Evolutionary conservation across 2,329 filamentous ascomycete species (phyloP), one percentile per base, ranked within the genome.

Genomic region (Emergomyces africanus): DNA sequence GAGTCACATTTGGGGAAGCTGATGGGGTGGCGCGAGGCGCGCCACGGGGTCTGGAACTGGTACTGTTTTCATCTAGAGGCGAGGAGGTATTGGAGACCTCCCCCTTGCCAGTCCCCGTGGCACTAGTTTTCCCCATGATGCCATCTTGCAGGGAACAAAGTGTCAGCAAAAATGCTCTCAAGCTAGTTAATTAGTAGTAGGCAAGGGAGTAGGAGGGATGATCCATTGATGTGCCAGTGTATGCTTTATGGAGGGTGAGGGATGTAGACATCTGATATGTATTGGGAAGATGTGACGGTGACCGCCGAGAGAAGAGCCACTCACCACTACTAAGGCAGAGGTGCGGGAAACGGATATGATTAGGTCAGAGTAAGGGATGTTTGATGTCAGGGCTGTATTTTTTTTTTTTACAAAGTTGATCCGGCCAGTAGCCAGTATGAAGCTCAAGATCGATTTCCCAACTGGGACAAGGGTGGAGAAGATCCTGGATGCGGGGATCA

Each of bases 121-220:
- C 60, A 59, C 59, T 57, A 57, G 61, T 62, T 61, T 66, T 67
- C 60, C 64, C 63, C 68, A 69, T 70, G 54, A 57, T 69, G 61
- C 67, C 68, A 69, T 69, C 58, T 57, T 59, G n/a, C 18, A 54
- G 35, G 30, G 28, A 35, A 41, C 54, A 41, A 23, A 9, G 33
- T 50, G 30, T 59, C 23, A 61, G 53, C 57, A 57, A 59, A 51
- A 9, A 46, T 4, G 12, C 12, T 20, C 12, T 48, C 23, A 18
- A 48, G 44, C 44, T 48, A 57, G 39, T 12, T 25, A 33, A 25
- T 42, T 54, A 14, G n/a, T n/a, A n/a, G n/a, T n/a, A n/a, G 51
- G 51, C 23, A 18, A 51, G 28, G 15, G 6, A 37, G 35, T 8
- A 28, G 20, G 35, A 41, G 51, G 25, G 2, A n/a, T 23, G 30